Percentiles rank a stretch among this genome's conserved stretches.
These are phyloP conservation scores for Candida tibetensis DNA, from an alignment of 805 yeast genomes.

Conservation along the genomic window DNA sequence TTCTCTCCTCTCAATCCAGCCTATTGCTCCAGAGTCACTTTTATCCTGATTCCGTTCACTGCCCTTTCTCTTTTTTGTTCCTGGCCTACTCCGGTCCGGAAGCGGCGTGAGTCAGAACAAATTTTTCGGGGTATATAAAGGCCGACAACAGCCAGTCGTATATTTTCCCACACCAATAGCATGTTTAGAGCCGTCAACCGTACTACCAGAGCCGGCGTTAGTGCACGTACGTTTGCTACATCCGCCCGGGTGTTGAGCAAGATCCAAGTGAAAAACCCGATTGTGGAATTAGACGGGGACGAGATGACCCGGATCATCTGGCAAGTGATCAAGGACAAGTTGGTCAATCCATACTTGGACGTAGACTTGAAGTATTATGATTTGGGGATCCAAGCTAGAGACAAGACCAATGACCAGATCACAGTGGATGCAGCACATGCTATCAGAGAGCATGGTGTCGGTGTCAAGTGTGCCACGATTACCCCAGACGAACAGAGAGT, in stretches of 20 bases:
- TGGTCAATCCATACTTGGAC: slow-evolving; percentile 67
- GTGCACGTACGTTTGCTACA: slow-evolving; percentile 5
- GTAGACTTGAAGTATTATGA: slow-evolving; percentile 76
- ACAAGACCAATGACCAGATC: slow-evolving; percentile 66
- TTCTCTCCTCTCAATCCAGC: too few relatives aligned
- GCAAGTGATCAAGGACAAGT: slow-evolving; percentile 66
- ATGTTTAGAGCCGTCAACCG: slow-evolving; percentile 1
- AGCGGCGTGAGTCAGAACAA: slow-evolving; percentile 2
- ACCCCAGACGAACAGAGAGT: slow-evolving; percentile 83
- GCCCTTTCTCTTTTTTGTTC: too few relatives aligned
- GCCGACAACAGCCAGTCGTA: not conserved
- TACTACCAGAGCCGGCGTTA: not conserved
- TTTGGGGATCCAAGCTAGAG: slow-evolving; percentile 65
- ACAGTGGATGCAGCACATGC: slow-evolving; percentile 80
- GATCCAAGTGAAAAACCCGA: slow-evolving; percentile 67
- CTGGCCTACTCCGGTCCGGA: slow-evolving; percentile 1
- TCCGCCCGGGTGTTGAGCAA: slow-evolving; percentile 26
- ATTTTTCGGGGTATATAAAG: not conserved
- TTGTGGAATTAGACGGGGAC: slow-evolving; percentile 81
- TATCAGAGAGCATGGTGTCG: slow-evolving; percentile 71
- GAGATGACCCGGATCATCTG: slow-evolving; percentile 87
- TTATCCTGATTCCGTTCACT: too few relatives aligned
- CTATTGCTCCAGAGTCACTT: too few relatives aligned
- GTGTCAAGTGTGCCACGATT: slow-evolving; percentile 81
- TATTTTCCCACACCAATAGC: not conserved